Base-by-base conservation (phyloP, 768 basidiomycete species). In the Leccinum olivaceopallidum region DNA sequence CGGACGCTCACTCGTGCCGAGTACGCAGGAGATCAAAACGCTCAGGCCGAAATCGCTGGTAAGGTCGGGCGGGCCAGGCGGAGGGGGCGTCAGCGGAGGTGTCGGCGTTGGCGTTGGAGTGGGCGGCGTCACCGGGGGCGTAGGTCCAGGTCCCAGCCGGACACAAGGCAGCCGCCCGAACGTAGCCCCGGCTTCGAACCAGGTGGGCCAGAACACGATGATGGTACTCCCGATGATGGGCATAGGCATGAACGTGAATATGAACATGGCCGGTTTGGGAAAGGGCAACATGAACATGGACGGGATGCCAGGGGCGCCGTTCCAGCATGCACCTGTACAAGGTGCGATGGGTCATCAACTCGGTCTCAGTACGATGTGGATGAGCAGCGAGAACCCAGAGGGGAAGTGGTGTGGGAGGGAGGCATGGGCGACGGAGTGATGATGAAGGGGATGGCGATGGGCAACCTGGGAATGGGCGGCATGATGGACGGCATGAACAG, bases 41-140 rank as follows among this genome's bases (percentile, higher is more conserved):
- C 79, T 96, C 14, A 81, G 94, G 18, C 94, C 94, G 0, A 95
- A 95, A 71, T 94, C 92, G 1, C 94, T 94, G 8, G 78, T 87
- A 26, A 86, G 51, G 69, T 73, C 12, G 77, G 78, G 44, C 5
- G n/a, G 44, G 10, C 44, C n/a, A n/a, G 44, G 69, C 53, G 61
- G 34, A 18, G 55, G n/a, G 71, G 60, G 69, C 55, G 61, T 70
- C 36, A 61, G 70, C 44, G 63, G 70, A 28, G 65, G 67, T 30
- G 58, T 69, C 14, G 62, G 71, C 8, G 65, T 65, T 2, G 61
- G 68, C 22, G 67, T 49, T 18, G 48, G 13, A 14, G 57, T 69
- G 4, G 65, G 59, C 4, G 62, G 69, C 20, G 67, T 62, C 9
- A 66, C 67, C 52, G 69, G 71, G 48, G 65, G 67, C 24, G 68